Evolutionary conservation across 169 alveolate genomes (phyloP), one percentile per base, ranked within the genome.

Genomic region (Plasmodium berghei): DNA sequence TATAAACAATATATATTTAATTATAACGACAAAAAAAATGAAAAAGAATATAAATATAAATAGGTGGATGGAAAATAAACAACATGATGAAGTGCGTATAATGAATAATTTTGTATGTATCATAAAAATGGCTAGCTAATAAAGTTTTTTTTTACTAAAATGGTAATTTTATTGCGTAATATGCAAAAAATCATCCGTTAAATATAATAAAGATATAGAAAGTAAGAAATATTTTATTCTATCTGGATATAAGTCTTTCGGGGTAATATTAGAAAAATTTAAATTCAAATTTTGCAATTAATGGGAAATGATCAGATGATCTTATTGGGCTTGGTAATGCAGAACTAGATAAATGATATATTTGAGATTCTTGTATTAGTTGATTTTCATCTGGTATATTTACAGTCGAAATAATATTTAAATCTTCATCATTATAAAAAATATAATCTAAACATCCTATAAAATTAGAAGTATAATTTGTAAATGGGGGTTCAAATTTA

Each of bases 251-350:
- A 34, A 34, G 8, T 5, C 4, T 34, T 34, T 34, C 6, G 42
- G 42, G 42, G 18, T 28, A 6, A 14, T 2, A 3, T 83, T 42
- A 83, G 6, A 54, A 87, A 9, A 77, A 64, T 40, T 88, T 88
- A 86, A 92, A 94, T 55, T 94, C 96, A 67, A 94, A 94, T 64
- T 92, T 87, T n/a, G 94, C 90, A 14, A 94, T 63, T 49, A 94
- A 73, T n/a, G 95, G 96, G 12, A 94, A 67, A 67, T 94, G 95
- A 56, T 94, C 95, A 9, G 95, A 94, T 9, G 96, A 94, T 54
- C 95, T 85, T 26, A 91, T 90, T 28, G 96, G 96, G 14, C 91
- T 89, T 16, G 96, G 96, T 22, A 94, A 77, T 9, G 95, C 94
- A 87, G 93, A 87, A 34, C 83, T 87, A 4, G 94, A 90, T 1